Evolutionary conservation across 2,329 filamentous ascomycete species (phyloP).

Genomic region (Neurospora sp.): DNA sequence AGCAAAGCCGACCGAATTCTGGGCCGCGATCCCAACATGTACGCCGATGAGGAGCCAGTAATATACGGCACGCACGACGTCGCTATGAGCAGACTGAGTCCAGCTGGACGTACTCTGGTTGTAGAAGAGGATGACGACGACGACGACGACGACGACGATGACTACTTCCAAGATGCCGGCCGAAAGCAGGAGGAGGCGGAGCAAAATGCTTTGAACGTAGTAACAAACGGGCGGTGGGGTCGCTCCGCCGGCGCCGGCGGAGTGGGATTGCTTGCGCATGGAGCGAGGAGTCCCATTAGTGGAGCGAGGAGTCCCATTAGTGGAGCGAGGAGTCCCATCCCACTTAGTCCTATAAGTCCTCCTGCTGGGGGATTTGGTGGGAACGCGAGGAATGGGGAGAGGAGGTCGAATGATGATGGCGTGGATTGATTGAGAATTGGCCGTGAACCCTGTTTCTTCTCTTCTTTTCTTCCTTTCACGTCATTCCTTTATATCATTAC

Average conservation of each 20-base stretch:
- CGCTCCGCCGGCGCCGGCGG: constrained; percentile 18
- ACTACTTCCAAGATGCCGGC: constrained; percentile 2
- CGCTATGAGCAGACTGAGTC: constrained; percentile 36
- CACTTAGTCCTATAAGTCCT: neutral
- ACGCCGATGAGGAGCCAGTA: constrained; percentile 29
- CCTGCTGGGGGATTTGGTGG: constrained; percentile 1
- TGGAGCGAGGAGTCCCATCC: neutral
- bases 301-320: neutral
- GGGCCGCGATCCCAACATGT: constrained; percentile 46
- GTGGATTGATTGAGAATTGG: constrained; percentile 7
- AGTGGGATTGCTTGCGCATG: neutral
- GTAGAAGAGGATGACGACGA: constrained; percentile 31
- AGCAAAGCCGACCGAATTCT: constrained; percentile 51
- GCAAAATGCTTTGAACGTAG: constrained; percentile 19
- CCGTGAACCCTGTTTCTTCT: neutral
- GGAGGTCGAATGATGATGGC: constrained; percentile 10
- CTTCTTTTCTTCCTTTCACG: neutral
- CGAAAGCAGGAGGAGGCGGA: constrained; percentile 10
- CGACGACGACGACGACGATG: constrained; percentile 9
- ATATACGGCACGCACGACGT: constrained; percentile 18
- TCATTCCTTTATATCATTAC: neutral
- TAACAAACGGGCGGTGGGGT: constrained; percentile 29
- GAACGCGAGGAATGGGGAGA: constrained; percentile 2
- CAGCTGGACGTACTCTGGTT: constrained; percentile 31
- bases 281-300: too few relatives aligned